Base-by-base conservation (phyloP, 148 eudicot species). In the Nepenthes gracilis region DNA sequence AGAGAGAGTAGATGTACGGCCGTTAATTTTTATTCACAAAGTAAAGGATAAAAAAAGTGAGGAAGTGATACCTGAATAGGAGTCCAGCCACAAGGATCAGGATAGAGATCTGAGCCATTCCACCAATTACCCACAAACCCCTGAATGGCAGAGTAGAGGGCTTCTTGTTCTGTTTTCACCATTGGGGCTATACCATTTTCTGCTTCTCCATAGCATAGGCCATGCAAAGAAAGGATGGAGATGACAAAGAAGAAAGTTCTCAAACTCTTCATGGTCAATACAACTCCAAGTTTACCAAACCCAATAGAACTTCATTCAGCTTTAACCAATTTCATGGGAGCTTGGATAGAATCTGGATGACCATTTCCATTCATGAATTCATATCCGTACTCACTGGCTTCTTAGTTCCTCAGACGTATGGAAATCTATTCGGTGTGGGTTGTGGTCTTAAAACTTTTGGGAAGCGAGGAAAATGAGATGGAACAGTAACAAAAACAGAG, bases 21-120 rank as follows among this genome's bases (percentile, higher is more conserved):
- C 12, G 11, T 49, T 49, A 2, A 49, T 5, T n/a, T n/a, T 11
- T 49, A 12, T 5, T 5, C 2, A 6, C 53, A 49, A 11, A 5
- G 13, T 6, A n/a, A 49, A 11, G 23, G 23, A 0, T 23, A 23
- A 23, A 23, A 23, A 23, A 23, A 23, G 23, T 23, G 23, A 23
- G 23, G 23, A n/a, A 45, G 38, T 4, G 64, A 9, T 77, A 89
- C 96, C 97, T 86, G 87, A 37, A 89, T 89, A 2, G 94, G 94
- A 54, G 96, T 86, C 97, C 97, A 89, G 3, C 96, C 96, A 80
- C 96, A 89, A 57, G 96, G 96, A 64, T 89, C 94, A 45, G 97
- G 97, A 71, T 74, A 89, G 54, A 89, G 94, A 75, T 83, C 82
- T 36, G 97, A 82, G 6, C 97, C 97, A 77, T 86, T 89, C 97